Base-by-base conservation (phyloP, 2,329 filamentous ascomycete genomes). In the Alternaria gaisen region DNA sequence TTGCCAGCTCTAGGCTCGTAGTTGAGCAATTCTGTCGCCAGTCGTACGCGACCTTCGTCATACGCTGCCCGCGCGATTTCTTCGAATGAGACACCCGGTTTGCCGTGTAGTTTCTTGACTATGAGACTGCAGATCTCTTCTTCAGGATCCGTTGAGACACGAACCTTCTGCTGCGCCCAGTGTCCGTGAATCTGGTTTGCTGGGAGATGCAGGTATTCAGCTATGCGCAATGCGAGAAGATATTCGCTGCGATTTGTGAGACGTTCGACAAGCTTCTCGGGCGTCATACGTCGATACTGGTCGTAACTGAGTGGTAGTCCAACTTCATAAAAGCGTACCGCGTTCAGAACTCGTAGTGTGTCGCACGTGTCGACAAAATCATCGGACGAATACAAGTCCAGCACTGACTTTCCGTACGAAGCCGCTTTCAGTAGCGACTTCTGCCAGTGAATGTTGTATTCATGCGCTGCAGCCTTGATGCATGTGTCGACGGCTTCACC, bases 301-400 rank as follows among this genome's bases (percentile, higher is more conserved):
- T 97, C 94, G 74, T 95, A 97, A 4, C 94, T 97, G 5, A 99
- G 79, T 0, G 94, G 93, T 22, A 99, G 83, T 3, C 95, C 95
- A 54, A 98, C 87, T 71, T 96, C 91, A 75, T 95, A 98, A 77
- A 91, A 96, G 53, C 95, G 89, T 12, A 94, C 91, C 7, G 94
- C 94, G 71, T 97, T 98, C 48, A 99, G 84, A 0, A 99, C 94
- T 16, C 95, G 90, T 16, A 99, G 82, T 1, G 90, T 95, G 78
- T 99, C 94, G 69, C 93, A 97, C 90, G 97, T 98, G 65, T 98
- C 94, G 55, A 99, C 95, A 79, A 98, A 99, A 67, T 99, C 94
- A 73, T 99, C 95, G 74, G 94, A 97, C 79, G 95, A 97, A 80
- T 98, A 99, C 12, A 98, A 89, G 72, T 98, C 95, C 4, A 99